Base-by-base conservation (phyloP, 2,329 filamentous ascomycete species). In the Trichoderma koningiopsis region DNA sequence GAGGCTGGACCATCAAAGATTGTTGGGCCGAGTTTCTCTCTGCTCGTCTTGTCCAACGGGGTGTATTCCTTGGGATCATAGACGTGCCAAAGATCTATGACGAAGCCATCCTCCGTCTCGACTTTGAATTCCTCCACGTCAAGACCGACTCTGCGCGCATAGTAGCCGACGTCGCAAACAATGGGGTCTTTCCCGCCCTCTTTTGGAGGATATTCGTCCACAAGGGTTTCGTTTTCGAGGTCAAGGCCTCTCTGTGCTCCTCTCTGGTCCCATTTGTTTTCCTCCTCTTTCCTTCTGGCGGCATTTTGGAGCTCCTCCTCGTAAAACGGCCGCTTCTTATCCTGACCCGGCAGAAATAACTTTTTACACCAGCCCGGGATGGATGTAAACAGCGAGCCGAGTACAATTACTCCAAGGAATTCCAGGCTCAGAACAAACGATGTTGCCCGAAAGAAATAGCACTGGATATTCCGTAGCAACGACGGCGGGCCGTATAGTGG, bases 81-180 rank as follows among this genome's bases (percentile, higher is more conserved):
- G 31, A 97, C 85, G 78, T 97, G 95, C 90, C 92, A 97, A 1
- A 97, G 84, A 27, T 92, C 89, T 71, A 97, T 91, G 57, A 97
- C 88, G 77, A 97, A 97, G 0, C 94, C 94, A 75, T 98, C 95
- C 77, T 97, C 94, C 0, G 95, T 97, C 78, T 97, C 91, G 0
- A 97, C 94, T 61, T 92, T 85, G 75, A 93, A 92, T 11, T 87
- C 87, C 76, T 97, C 94, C 29, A 93, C 88, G 71, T 97, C 93
- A 0, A 98, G 85, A 0, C 95, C 95, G 16, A 97, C 93, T 14
- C 94, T 86, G 24, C 92, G 86, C 1, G 95, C 94, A 77, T 98
- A 97, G 77, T 97, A 96, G 3, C 86, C 86, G 24, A 94, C 88
- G 74, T 97, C 92, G 75, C 92, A 93, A 8, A 92, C 80, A 8